Conservation (phyloP, 2,329 filamentous ascomycete species). For the Cephalotrichum gorgonifer region DNA sequence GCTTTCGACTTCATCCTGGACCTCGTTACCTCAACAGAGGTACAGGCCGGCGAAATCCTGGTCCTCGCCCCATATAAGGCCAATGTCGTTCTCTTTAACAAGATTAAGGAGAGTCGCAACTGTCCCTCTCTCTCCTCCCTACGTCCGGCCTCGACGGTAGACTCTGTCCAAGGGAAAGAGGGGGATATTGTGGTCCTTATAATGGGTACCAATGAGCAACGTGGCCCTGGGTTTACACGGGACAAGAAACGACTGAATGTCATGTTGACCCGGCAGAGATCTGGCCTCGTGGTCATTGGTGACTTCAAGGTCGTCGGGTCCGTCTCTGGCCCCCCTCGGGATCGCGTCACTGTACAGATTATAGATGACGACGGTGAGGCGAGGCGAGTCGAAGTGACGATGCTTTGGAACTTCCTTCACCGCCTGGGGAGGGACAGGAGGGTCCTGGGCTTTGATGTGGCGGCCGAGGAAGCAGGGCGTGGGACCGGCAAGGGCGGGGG, state of each 20-base stretch:
- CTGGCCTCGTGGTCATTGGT: slow-evolving; percentile 1
- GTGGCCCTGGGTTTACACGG: not conserved
- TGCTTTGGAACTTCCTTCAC: no score
- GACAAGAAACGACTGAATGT: not conserved
- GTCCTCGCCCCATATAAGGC: not conserved
- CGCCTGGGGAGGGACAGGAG: no score
- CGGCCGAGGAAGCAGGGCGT: no score
- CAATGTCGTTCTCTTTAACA: not conserved
- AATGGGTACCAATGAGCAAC: not conserved
- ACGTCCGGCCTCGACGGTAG: not conserved
- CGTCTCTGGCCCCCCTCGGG: no score
- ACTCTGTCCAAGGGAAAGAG: slow-evolving; percentile 1
- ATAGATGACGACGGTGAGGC: no score
- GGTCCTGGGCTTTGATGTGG: no score
- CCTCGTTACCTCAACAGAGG: not conserved
- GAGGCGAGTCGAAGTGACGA: no score
- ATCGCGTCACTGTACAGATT: no score
- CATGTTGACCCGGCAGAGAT: not conserved
- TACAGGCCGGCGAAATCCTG: not conserved
- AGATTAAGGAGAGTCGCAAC: no score
- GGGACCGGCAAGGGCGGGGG: no score
- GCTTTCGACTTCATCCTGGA: not conserved
- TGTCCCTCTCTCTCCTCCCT: not conserved
- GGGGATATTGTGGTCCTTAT: not conserved
- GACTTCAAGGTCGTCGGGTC: not conserved